phyloP scores from a whole-genome alignment of 371 early-diverging fungal genomes.

The Gilbertella persicaria region DNA sequence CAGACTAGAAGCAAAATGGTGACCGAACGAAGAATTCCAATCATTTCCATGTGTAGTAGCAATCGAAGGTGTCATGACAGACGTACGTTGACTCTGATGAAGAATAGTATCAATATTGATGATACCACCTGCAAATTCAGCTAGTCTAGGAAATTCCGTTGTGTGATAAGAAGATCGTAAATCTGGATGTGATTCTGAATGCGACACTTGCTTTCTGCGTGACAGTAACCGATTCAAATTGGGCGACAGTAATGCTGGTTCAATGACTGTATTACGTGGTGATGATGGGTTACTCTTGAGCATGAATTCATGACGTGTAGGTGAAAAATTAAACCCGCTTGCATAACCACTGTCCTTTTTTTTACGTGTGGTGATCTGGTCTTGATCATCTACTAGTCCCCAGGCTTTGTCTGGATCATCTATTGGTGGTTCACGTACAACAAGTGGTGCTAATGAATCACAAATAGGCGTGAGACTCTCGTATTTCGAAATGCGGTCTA shows the following conservation, averaged over 20 bases:
- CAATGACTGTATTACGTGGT: background rate
- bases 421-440: slow-evolving; percentile 41
- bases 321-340: slow-evolving; percentile 15
- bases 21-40: slow-evolving; percentile 27
- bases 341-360: slow-evolving; percentile 53
- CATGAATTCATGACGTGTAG: background rate
- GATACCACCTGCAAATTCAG: slow-evolving; percentile 47
- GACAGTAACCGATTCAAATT: slow-evolving; percentile 5
- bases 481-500: slow-evolving; percentile 41
- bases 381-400: slow-evolving; percentile 38
- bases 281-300: slow-evolving; percentile 1
- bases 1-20: slow-evolving; percentile 28
- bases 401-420: slow-evolving; percentile 48
- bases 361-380: slow-evolving; percentile 11
- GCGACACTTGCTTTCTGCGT: slow-evolving; percentile 6
- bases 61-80: slow-evolving; percentile 13
- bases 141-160: slow-evolving; percentile 21
- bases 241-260: slow-evolving; percentile 4
- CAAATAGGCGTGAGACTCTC: slow-evolving; percentile 41
- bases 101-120: slow-evolving; percentile 25
- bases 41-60: slow-evolving; percentile 18
- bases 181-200: slow-evolving; percentile 17
- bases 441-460: slow-evolving; percentile 42
- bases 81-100: background rate
- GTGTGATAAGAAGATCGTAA: slow-evolving; percentile 9